phyloP scores from a whole-genome alignment of 2,329 filamentous ascomycete species.

The Zymoseptoria ardabiliae region DNA sequence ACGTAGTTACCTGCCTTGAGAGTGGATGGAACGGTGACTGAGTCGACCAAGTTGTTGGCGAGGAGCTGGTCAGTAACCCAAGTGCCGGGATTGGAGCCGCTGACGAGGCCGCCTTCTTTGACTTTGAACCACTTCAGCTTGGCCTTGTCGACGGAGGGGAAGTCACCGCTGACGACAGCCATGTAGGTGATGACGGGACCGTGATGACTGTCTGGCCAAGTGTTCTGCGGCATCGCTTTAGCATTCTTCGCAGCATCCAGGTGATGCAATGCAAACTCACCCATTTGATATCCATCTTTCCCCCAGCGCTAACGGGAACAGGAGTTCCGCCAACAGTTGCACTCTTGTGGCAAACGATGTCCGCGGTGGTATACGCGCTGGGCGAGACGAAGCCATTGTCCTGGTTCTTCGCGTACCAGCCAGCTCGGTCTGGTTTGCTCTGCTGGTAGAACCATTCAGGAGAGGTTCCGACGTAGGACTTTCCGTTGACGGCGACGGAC shows the following conservation, averaged over 20 bases:
- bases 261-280: constrained; percentile 50
- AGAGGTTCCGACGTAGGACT: constrained; percentile 38
- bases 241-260: background rate
- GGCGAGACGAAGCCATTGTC: constrained; percentile 34
- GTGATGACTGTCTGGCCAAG: constrained; percentile 40
- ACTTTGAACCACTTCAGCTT: constrained; percentile 59
- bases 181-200: constrained; percentile 59
- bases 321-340: constrained; percentile 45
- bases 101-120: constrained; percentile 47
- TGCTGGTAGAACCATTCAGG: constrained; percentile 45
- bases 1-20: constrained; percentile 53
- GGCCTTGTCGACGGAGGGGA: constrained; percentile 46
- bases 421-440: constrained; percentile 46
- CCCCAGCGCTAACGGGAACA: constrained; percentile 50
- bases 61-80: constrained; percentile 53
- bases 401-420: constrained; percentile 28
- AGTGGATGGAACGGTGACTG: constrained; percentile 46
- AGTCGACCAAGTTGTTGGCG: constrained; percentile 40
- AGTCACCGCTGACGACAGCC: constrained; percentile 51
- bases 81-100: constrained; percentile 33
- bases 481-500: constrained; percentile 40
- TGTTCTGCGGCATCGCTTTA: constrained; percentile 4
- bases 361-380: constrained; percentile 13
- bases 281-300: constrained; percentile 47
- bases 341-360: constrained; percentile 43